phyloP scores from a whole-genome alignment of 2,329 filamentous ascomycete species.

The Talaromyces verruculosus region DNA sequence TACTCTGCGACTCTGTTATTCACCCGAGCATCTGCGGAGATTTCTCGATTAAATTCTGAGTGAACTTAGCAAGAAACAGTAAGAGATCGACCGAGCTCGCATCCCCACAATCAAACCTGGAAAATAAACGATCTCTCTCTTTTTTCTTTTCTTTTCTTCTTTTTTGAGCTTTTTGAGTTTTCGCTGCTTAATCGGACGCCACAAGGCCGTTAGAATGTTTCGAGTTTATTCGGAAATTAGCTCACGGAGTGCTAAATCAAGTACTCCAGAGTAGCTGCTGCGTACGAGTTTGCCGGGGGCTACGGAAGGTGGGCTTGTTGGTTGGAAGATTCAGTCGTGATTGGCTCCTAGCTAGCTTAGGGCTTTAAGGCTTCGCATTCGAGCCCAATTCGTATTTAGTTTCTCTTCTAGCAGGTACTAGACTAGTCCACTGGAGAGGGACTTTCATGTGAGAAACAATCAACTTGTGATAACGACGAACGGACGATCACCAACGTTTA shows the following conservation, averaged over 20 bases:
- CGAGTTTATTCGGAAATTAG: constrained; percentile 36
- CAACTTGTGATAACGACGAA: not conserved
- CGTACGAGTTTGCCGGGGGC: constrained; percentile 23
- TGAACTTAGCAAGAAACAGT: not conserved
- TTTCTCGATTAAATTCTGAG: not conserved
- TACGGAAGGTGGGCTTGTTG: constrained; percentile 22
- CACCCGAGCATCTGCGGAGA: not conserved
- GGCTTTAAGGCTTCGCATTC: constrained; percentile 1
- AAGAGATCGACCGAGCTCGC: not conserved
- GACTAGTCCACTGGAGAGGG: not conserved
- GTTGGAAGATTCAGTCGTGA: not conserved
- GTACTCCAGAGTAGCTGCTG: not conserved
- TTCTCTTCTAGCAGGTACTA: not conserved
- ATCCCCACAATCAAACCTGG: not conserved
- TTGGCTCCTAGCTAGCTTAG: not conserved
- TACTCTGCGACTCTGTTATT: not conserved
- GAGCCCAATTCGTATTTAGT: not conserved
- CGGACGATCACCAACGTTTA: not conserved
- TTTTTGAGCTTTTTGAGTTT: not conserved
- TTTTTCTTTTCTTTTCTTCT: not conserved
- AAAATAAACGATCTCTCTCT: not conserved
- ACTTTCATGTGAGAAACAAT: constrained; percentile 2
- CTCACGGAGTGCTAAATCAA: not conserved
- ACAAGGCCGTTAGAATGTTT: constrained; percentile 41
- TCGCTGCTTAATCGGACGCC: constrained; percentile 2